phyloP scores from a whole-genome alignment of 305 asterid species.

The Stenogyne calaminthoides region DNA sequence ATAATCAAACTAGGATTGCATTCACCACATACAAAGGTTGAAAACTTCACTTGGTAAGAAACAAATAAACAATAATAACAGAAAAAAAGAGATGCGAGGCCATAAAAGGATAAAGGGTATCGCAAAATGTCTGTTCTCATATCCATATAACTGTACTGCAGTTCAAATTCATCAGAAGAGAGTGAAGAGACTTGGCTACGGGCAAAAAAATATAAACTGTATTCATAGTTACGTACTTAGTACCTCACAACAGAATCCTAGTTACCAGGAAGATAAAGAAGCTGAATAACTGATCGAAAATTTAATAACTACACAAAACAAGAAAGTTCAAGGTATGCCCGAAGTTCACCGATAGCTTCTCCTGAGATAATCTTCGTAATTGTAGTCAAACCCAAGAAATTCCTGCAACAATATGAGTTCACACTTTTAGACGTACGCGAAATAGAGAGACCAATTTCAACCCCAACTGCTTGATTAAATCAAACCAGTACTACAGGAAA shows the following conservation, averaged over 20 bases:
- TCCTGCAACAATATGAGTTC: conserved; percentile 29
- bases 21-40: neutral
- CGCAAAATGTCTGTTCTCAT: neutral
- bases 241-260: conserved; percentile 28
- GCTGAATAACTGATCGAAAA: conserved; percentile 22
- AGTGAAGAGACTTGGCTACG: neutral
- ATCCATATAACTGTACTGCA: conserved; percentile 22
- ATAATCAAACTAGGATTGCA: neutral
- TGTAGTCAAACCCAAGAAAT: conserved; percentile 21
- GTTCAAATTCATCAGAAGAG: conserved; percentile 23
- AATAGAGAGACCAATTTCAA: neutral
- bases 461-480: neutral
- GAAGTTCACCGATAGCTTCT: conserved; percentile 16
- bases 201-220: conserved; percentile 8
- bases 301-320: conserved; percentile 32
- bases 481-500: neutral
- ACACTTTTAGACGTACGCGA: neutral
- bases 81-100: neutral
- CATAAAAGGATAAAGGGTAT: neutral
- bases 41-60: neutral
- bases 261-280: conserved; percentile 22
- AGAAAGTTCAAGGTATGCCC: conserved; percentile 6
- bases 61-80: neutral
- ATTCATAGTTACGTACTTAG: conserved; percentile 19
- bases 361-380: conserved; percentile 22